Percentiles rank a stretch among this genome's conserved stretches.
Evolutionary conservation across 208 protist species (phyloP).

Genomic region (Trypanosoma theileri): DNA sequence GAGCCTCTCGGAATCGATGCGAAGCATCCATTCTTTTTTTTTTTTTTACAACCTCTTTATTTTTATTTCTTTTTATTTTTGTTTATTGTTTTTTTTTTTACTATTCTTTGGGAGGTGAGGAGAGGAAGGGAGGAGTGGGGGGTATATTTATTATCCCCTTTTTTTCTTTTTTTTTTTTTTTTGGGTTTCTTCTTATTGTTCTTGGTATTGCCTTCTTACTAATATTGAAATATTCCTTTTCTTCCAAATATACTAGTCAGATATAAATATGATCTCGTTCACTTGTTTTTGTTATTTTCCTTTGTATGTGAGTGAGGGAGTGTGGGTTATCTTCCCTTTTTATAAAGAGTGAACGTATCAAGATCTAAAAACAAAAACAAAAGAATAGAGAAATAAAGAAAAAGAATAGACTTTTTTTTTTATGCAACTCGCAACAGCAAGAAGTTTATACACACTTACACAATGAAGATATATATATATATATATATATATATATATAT

Average conservation of each 20-base stretch:
- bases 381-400: slow-evolving; percentile 13
- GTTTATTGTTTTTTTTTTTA: background rate
- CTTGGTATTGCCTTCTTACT: too few species aligned
- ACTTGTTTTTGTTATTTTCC: too few species aligned
- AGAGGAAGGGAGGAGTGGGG: too few species aligned
- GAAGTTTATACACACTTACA: background rate
- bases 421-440: background rate
- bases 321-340: too few species aligned
- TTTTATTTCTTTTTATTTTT: background rate
- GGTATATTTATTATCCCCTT: background rate
- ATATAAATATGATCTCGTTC: too few species aligned
- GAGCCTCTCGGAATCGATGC: slow-evolving; percentile 37
- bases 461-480: too few species aligned
- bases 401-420: background rate
- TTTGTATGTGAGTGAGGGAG: too few species aligned
- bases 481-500: slow-evolving; percentile 5
- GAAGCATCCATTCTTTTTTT: slow-evolving; percentile 24
- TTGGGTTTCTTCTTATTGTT: background rate
- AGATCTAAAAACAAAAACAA: background rate
- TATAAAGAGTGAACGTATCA: background rate
- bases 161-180: slow-evolving; percentile 2
- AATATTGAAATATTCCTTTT: too few species aligned
- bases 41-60: background rate
- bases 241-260: too few species aligned
- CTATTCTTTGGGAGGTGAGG: background rate